These are phyloP conservation scores for Serendipita sp. DNA, from an alignment of 768 basidiomycete species.

Conservation along the genomic window DNA sequence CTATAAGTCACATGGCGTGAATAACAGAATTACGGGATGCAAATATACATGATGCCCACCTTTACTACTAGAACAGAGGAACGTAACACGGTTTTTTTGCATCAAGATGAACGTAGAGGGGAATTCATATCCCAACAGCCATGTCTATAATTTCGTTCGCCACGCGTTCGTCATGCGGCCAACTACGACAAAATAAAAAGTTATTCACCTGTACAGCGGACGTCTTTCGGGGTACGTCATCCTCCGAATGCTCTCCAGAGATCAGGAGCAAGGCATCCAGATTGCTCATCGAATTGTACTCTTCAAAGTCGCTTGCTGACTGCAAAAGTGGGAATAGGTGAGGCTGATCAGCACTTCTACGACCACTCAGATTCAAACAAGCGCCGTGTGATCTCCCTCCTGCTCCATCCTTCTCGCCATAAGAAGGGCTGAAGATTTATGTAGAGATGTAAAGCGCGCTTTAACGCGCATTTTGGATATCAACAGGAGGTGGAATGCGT, in stretches of 20 bases:
- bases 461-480: too few species aligned
- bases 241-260: constrained; percentile 66
- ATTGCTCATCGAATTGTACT: constrained; percentile 49
- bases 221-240: constrained; percentile 80
- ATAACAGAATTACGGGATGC: neutral
- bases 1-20: constrained; percentile 25
- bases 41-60: constrained; percentile 28
- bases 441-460: too few species aligned
- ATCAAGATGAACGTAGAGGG: constrained; percentile 85
- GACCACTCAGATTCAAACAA: too few species aligned
- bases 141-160: constrained; percentile 41
- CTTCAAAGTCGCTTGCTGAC: constrained; percentile 24
- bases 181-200: constrained; percentile 1
- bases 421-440: too few species aligned
- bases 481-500: too few species aligned
- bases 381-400: too few species aligned
- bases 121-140: constrained; percentile 95
- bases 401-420: too few species aligned
- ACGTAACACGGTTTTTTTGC: constrained; percentile 52
- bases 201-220: constrained; percentile 68
- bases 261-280: constrained; percentile 53
- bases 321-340: too few species aligned
- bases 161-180: constrained; percentile 4
- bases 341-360: neutral
- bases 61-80: constrained; percentile 80